These are phyloP conservation scores for Fomitiporia mediterranea DNA, from an alignment of 1,284 basidiomycete species.

Conservation along the genomic window DNA sequence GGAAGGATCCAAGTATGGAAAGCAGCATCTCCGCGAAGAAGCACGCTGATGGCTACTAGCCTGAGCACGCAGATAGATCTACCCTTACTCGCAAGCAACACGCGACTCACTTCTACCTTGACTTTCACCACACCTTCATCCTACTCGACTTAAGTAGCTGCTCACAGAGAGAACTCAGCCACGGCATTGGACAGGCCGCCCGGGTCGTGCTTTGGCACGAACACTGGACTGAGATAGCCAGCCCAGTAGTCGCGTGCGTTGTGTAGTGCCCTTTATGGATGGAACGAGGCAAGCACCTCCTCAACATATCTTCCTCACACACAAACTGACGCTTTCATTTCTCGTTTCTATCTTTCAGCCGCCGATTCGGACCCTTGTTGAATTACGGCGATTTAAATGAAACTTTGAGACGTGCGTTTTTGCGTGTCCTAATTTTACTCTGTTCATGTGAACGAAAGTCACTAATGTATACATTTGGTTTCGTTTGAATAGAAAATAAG, in stretches of 20 bases:
- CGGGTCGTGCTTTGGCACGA: conserved; percentile 22
- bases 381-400: conserved; percentile 59
- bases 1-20: neutral
- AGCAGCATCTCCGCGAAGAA: neutral
- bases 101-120: neutral
- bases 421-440: conserved; percentile 18
- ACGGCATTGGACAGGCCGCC: conserved; percentile 16
- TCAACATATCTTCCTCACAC: conserved; percentile 7
- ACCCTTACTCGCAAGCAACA: neutral
- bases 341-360: conserved; percentile 27
- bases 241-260: conserved; percentile 8
- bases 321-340: conserved; percentile 22
- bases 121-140: neutral
- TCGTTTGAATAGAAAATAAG: conserved; percentile 57
- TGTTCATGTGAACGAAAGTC: conserved; percentile 6
- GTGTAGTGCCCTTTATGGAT: conserved; percentile 68
- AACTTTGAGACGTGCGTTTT: conserved; percentile 54
- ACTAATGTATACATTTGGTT: neutral
- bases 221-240: conserved; percentile 12
- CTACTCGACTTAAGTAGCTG: neutral
- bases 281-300: conserved; percentile 52
- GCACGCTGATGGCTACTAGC: too few species aligned
- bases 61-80: neutral
- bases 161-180: neutral
- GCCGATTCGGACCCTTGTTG: conserved; percentile 57